Evolutionary conservation across 1,284 basidiomycete genomes (phyloP).

Genomic region (Chiua sp.): DNA sequence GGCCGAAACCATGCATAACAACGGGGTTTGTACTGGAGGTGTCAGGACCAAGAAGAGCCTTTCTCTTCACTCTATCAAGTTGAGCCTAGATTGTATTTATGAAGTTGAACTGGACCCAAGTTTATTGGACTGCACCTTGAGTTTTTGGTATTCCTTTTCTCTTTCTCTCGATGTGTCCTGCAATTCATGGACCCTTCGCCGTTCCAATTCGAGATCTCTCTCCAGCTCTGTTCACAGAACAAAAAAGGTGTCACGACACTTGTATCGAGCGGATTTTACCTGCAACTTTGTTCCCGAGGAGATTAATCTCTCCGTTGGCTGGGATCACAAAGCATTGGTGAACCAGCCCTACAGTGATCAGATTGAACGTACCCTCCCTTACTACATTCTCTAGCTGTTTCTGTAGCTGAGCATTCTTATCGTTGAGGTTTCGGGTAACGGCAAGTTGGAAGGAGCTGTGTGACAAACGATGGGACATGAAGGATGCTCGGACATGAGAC

Average conservation of each 20-base stretch:
- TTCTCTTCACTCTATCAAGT: constrained; percentile 83
- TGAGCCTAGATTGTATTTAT: constrained; percentile 56
- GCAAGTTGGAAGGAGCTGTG: constrained; percentile 81
- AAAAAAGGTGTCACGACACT: constrained; percentile 2
- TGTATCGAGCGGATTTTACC: constrained; percentile 44
- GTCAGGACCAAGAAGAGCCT: constrained; percentile 60
- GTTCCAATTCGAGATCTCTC: constrained; percentile 79
- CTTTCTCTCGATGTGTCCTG: constrained; percentile 76
- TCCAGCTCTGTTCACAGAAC: constrained; percentile 59
- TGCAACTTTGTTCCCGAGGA: constrained; percentile 68
- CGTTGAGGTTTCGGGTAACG: constrained; percentile 76
- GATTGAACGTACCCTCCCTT: constrained; percentile 63
- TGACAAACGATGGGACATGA: constrained; percentile 3
- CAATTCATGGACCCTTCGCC: constrained; percentile 70
- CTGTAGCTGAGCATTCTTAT: constrained; percentile 79
- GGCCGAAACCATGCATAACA: constrained; percentile 14
- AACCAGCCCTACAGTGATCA: not conserved
- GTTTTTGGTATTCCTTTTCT: constrained; percentile 86
- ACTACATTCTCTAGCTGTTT: constrained; percentile 83
- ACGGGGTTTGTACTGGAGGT: constrained; percentile 23
- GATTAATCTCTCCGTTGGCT: constrained; percentile 80
- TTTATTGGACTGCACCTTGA: constrained; percentile 58
- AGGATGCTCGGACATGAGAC: not conserved
- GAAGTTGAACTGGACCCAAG: constrained; percentile 47
- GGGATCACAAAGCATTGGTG: constrained; percentile 9